Base-by-base conservation (phyloP, 2,329 filamentous ascomycete species). In the Fusarium cicatricum region DNA sequence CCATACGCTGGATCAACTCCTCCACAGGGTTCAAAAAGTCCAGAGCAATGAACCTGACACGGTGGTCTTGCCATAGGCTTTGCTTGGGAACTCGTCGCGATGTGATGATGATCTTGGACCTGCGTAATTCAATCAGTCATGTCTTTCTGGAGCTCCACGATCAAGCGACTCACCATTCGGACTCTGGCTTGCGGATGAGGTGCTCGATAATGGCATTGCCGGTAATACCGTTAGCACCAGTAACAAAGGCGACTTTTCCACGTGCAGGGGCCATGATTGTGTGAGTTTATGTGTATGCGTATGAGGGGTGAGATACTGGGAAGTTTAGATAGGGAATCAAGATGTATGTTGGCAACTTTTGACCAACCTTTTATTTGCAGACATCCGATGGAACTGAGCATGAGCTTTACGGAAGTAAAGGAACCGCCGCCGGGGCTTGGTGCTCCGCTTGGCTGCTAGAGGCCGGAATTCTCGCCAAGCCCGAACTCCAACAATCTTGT, bases 61-160 rank as follows among this genome's bases (percentile, higher is more conserved):
- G 58, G 3, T 51, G 58, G 21, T 63, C 60, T 37, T 63, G 60
- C 60, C 58, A 63, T 5, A 61, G 33, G 3, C 17, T 31, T 9
- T 63, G 58, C 11, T 41, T 55, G 10, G 54, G 54, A 16, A 39
- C 34, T 10, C 58, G 41, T 14, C 58, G 31, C 1, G 58, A 63
- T 2, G 60, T 63, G 32, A 63, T 55, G n/a, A 63, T 55, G n/a
- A 63, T 63, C 47, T 63, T 63, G 33, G 60, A 63, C 56, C 53
- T 59, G 11, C 14, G n/a, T n/a, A n/a, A n/a, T 14, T 54, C 9
- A 53, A 39, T 40, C 15, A 29, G 14, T 31, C 5, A n/a, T 12
- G 5, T 5, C 10, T 8, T 9, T 8, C 11, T 11, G 8, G 11
- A 3, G 12, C 9, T 31, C 4, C n/a, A 8, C 14, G 3, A 14